These are phyloP conservation scores for Panicum hallii DNA, from an alignment of 202 grass and related monocot genomes.

Conservation along the genomic window DNA sequence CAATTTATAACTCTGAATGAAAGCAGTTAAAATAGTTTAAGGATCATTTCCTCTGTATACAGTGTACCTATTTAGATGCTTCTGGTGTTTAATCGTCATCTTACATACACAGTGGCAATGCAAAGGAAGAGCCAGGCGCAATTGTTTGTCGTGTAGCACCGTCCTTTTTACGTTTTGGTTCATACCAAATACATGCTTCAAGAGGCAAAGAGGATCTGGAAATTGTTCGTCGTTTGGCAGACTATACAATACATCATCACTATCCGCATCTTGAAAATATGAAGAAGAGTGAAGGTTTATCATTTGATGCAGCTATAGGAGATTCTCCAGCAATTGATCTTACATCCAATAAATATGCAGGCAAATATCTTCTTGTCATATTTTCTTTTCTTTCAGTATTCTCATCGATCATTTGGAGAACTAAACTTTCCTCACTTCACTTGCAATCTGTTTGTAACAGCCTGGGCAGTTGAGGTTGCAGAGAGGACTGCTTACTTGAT, in stretches of 20 bases:
- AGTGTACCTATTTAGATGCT: slow-evolving; percentile 4
- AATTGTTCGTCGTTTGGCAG: slow-evolving; percentile 67
- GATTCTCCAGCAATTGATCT: slow-evolving; percentile 84
- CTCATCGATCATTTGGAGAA: slow-evolving; percentile 15
- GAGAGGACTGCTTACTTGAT: slow-evolving; percentile 90
- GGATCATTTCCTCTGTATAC: slow-evolving; percentile 34
- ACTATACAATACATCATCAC: slow-evolving; percentile 81
- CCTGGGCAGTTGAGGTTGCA: slow-evolving; percentile 97
- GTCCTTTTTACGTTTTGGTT: slow-evolving; percentile 91
- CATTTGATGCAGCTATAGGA: slow-evolving; percentile 73
- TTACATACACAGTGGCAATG: slow-evolving; percentile 73
- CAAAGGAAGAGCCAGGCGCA: slow-evolving; percentile 94
- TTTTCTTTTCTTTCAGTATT: slow-evolving; percentile 10
- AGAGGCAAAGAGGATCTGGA: slow-evolving; percentile 79
- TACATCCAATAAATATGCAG: slow-evolving; percentile 99
- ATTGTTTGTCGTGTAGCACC: slow-evolving; percentile 87
- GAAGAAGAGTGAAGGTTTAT: slow-evolving; percentile 85
- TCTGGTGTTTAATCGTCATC: slow-evolving; percentile 20
- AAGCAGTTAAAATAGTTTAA: not conserved
- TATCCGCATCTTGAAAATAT: slow-evolving; percentile 84
- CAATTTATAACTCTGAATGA: not conserved
- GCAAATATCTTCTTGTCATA: slow-evolving; percentile 42
- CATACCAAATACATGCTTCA: slow-evolving; percentile 79
- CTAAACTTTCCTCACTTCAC: not conserved
- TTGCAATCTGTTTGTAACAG: slow-evolving; percentile 51